Conservation (phyloP, 2,329 filamentous ascomycete genomes). For the Alternaria dauci region DNA sequence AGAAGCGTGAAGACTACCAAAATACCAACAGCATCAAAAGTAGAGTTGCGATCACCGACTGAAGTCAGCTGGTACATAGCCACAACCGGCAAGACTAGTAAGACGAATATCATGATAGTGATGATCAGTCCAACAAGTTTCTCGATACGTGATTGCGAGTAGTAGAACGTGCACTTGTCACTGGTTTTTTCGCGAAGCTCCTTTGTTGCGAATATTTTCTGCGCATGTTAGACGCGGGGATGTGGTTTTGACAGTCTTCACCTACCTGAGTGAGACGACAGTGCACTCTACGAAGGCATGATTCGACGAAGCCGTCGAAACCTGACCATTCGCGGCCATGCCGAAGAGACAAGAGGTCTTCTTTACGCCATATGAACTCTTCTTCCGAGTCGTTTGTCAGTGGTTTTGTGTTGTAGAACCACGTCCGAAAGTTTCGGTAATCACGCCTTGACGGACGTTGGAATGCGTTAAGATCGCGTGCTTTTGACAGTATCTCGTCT, state of each 20-base stretch:
- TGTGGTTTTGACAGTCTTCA: not conserved
- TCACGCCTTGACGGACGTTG: slow-evolving; percentile 47
- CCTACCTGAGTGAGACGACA: slow-evolving; percentile 36
- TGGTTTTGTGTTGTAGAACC: slow-evolving; percentile 42
- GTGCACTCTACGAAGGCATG: slow-evolving; percentile 28
- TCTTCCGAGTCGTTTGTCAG: slow-evolving; percentile 31
- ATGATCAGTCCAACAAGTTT: slow-evolving; percentile 49
- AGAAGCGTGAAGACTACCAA: slow-evolving; percentile 53
- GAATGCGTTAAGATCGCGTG: slow-evolving; percentile 42
- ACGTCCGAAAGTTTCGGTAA: slow-evolving; percentile 42
- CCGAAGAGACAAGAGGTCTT: slow-evolving; percentile 49
- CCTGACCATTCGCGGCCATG: slow-evolving; percentile 47
- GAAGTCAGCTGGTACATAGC: slow-evolving; percentile 48
- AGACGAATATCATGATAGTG: slow-evolving; percentile 49
- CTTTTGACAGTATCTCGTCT: slow-evolving; percentile 45
- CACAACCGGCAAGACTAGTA: slow-evolving; percentile 50
- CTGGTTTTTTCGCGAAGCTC: slow-evolving; percentile 44
- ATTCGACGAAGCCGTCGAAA: slow-evolving; percentile 49
- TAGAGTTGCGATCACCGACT: slow-evolving; percentile 34
- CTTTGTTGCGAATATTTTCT: slow-evolving; percentile 45
- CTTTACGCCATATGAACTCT: slow-evolving; percentile 42
- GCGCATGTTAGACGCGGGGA: not conserved
- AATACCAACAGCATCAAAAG: slow-evolving; percentile 51
- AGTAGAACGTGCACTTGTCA: slow-evolving; percentile 41
- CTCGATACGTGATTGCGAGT: slow-evolving; percentile 41